Percentiles rank a stretch among this genome's conserved stretches.
Evolutionary conservation across 345 rosid genomes (phyloP).

Genomic region (Dimocarpus longan): DNA sequence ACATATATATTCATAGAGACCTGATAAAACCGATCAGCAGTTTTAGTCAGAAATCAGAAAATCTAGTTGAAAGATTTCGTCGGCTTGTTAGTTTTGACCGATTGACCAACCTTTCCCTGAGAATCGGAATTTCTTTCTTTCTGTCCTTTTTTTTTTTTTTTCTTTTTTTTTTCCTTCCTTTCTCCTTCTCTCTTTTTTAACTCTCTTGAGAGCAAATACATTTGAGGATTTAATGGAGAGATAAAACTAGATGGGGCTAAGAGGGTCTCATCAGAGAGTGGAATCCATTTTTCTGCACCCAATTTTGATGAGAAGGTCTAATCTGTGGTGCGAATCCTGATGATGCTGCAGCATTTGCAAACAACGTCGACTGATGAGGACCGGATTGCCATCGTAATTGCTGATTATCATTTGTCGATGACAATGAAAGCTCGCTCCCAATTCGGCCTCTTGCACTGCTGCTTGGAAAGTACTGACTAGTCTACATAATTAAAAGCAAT

Average conservation of each 20-base stretch:
- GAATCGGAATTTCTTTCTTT: slow-evolving; percentile 1
- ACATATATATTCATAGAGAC: not conserved
- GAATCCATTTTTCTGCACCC: slow-evolving; percentile 71
- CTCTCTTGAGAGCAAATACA: not conserved
- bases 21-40: not conserved
- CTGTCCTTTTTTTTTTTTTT: not conserved
- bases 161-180: not conserved
- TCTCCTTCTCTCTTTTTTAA: not conserved
- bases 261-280: slow-evolving; percentile 54
- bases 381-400: slow-evolving; percentile 52
- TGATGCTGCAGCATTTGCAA: slow-evolving; percentile 99
- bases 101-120: slow-evolving; percentile 24
- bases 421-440: slow-evolving; percentile 67
- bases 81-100: slow-evolving; percentile 40
- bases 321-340: slow-evolving; percentile 94
- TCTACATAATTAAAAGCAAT: slow-evolving; percentile 13
- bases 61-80: slow-evolving; percentile 30
- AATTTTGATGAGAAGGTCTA: slow-evolving; percentile 52
- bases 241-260: slow-evolving; percentile 1
- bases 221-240: not conserved
- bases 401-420: slow-evolving; percentile 36
- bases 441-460: slow-evolving; percentile 49
- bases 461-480: slow-evolving; percentile 49
- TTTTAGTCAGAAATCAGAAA: slow-evolving; percentile 32
- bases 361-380: slow-evolving; percentile 39